These are phyloP conservation scores for Lepidium campestre DNA, from an alignment of 441 rosid species.

Conservation along the genomic window DNA sequence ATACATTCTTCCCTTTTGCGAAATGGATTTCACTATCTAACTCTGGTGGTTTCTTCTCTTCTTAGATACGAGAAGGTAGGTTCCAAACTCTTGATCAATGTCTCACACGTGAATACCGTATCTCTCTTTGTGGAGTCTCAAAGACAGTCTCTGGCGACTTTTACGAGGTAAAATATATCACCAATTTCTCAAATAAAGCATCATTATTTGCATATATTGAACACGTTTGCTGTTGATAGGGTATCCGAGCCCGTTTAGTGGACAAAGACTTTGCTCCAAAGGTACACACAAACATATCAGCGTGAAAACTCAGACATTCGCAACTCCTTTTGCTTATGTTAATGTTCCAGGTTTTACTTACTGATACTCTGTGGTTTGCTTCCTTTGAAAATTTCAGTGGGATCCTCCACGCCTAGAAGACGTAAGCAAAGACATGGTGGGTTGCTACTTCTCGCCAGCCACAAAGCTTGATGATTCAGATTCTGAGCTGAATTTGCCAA, in stretches of 20 bases:
- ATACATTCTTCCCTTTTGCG: neutral
- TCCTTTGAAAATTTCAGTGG: conserved; percentile 55
- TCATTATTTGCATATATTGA: neutral
- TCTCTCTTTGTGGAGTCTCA: conserved; percentile 52
- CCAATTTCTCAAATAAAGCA: neutral
- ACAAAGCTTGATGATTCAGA: conserved; percentile 33
- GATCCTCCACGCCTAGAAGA: conserved; percentile 69
- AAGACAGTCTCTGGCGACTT: conserved; percentile 57
- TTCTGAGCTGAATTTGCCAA: conserved; percentile 72
- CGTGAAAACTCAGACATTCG: neutral
- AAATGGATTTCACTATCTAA: neutral
- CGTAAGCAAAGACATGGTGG: conserved; percentile 79
- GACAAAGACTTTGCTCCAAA: conserved; percentile 90
- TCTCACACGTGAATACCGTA: conserved; percentile 73
- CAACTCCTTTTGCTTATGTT: neutral
- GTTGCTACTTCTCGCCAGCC: conserved; percentile 48
- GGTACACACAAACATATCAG: conserved; percentile 36
- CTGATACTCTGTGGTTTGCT: neutral
- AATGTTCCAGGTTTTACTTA: neutral
- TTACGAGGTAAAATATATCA: conserved; percentile 45
- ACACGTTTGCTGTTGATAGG: conserved; percentile 34
- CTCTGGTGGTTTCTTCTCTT: conserved; percentile 10
- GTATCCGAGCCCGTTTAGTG: conserved; percentile 68
- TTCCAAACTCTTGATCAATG: conserved; percentile 83
- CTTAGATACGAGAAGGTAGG: conserved; percentile 84